Conservation (phyloP, 805 yeast genomes). For the Danielia oregonensis region DNA sequence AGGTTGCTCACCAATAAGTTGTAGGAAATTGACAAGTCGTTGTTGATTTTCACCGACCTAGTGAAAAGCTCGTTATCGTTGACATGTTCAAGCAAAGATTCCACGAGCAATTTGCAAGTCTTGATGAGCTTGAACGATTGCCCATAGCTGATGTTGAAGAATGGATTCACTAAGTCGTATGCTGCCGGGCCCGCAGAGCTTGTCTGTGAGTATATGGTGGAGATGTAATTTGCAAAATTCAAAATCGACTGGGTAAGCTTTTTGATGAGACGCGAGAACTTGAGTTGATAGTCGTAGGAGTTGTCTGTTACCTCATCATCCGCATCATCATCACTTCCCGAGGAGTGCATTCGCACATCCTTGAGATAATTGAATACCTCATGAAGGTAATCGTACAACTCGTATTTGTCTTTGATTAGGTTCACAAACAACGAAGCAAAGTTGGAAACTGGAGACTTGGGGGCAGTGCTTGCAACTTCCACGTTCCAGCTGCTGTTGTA, state of each 20-base stretch:
- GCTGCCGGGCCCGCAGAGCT: constrained; percentile 2
- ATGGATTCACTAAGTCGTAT: constrained; percentile 24
- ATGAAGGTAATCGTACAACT: constrained; percentile 30
- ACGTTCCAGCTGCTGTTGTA: not conserved
- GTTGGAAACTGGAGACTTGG: not conserved
- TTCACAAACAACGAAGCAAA: constrained; percentile 11
- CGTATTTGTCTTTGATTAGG: constrained; percentile 32
- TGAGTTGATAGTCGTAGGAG: constrained; percentile 35
- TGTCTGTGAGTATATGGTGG: constrained; percentile 16
- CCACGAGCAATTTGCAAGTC: constrained; percentile 33
- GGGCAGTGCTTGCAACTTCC: not conserved
- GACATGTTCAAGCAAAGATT: constrained; percentile 20
- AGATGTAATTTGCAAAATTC: constrained; percentile 27
- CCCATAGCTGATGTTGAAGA: constrained; percentile 29
- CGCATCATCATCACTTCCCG: constrained; percentile 4
- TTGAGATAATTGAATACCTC: constrained; percentile 24
- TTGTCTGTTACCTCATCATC: constrained; percentile 25
- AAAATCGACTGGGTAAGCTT: constrained; percentile 27
- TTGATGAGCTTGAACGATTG: constrained; percentile 34
- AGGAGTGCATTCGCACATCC: not conserved
- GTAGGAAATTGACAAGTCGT: constrained; percentile 33
- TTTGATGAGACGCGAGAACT: constrained; percentile 36
- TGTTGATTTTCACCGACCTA: constrained; percentile 32
- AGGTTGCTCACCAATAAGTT: constrained; percentile 25
- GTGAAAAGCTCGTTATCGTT: constrained; percentile 24